These are phyloP conservation scores for Annulohypoxylon moriforme DNA, from an alignment of 495 filamentous ascomycete genomes.

Conservation along the genomic window DNA sequence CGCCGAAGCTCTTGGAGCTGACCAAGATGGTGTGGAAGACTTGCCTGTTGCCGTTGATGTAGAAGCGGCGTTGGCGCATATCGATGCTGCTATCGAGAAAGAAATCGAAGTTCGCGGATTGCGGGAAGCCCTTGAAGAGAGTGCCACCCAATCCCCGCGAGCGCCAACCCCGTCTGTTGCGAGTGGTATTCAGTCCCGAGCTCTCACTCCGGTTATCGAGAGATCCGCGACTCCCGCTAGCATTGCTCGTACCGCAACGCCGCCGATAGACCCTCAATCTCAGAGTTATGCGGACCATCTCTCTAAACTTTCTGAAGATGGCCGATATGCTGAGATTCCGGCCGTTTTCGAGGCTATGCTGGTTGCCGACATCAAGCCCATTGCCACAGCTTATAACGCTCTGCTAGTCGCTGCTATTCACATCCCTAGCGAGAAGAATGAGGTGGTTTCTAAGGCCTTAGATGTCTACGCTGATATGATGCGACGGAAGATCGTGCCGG, in stretches of 20 bases:
- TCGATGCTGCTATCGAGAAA: conserved; percentile 61
- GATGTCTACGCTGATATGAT: conserved; percentile 98
- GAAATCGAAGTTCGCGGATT: conserved; percentile 60
- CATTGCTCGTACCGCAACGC: conserved; percentile 56
- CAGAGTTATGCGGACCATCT: conserved; percentile 79
- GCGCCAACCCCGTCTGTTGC: conserved; percentile 52
- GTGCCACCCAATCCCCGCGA: conserved; percentile 50
- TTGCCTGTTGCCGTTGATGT: conserved; percentile 38
- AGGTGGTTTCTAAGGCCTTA: conserved; percentile 87
- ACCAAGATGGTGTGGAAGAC: conserved; percentile 28
- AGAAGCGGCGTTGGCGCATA: conserved; percentile 60
- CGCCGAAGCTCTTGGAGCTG: conserved; percentile 47
- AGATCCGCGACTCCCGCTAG: conserved; percentile 55
- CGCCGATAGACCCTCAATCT: conserved; percentile 66
- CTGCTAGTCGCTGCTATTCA: conserved; percentile 84
- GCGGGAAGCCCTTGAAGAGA: conserved; percentile 60
- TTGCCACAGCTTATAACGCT: conserved; percentile 87
- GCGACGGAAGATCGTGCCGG: conserved; percentile 80
- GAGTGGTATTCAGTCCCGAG: conserved; percentile 54
- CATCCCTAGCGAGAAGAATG: conserved; percentile 75
- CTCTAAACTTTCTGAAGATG: conserved; percentile 71
- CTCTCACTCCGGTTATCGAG: conserved; percentile 52
- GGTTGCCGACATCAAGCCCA: conserved; percentile 78
- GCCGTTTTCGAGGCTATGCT: conserved; percentile 90
- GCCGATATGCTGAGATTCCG: conserved; percentile 85